Percentiles rank a stretch among this genome's conserved stretches.
These are phyloP conservation scores for Boletus huronensis DNA, from an alignment of 768 basidiomycete genomes.

Conservation along the genomic window DNA sequence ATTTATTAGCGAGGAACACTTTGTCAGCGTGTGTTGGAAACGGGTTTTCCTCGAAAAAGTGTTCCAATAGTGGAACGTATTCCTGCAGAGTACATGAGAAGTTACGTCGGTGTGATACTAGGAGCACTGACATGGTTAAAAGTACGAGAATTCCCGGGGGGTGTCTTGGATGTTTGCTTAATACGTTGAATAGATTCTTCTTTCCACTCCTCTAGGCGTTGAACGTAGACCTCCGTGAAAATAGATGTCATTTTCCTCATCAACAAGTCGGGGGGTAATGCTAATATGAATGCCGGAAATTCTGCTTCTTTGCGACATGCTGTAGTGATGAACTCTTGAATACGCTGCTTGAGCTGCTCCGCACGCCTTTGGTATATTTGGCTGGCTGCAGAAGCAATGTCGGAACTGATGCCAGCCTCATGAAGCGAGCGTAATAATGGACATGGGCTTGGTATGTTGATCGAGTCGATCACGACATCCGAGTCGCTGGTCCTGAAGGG, in stretches of 20 bases:
- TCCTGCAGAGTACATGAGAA: accelerated
- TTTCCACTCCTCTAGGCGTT: background rate
- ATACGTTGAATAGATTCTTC: background rate
- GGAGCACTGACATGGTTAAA: slow-evolving; percentile 1
- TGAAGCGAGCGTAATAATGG: background rate
- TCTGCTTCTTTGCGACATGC: background rate
- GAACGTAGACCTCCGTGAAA: background rate
- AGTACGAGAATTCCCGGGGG: background rate
- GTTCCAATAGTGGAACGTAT: slow-evolving; percentile 7
- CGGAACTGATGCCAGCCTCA: background rate
- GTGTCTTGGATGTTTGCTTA: background rate
- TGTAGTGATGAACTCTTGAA: background rate
- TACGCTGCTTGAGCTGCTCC: background rate
- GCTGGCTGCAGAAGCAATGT: background rate
- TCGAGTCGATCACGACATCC: no score
- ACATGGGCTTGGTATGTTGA: background rate
- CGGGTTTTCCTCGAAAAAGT: slow-evolving; percentile 11
- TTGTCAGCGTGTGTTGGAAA: slow-evolving; percentile 14
- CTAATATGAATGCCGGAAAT: accelerated
- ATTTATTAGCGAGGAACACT: slow-evolving; percentile 7
- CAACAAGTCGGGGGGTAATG: accelerated
- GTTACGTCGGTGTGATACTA: accelerated
- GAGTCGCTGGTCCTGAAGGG: no score
- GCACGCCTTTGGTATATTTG: background rate
- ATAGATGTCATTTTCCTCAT: background rate